A percentile compares a stretch with the other conserved stretches of the same genome.
phyloP scores from a whole-genome alignment of 768 basidiomycete species.

The Pulveroboletus frians region DNA sequence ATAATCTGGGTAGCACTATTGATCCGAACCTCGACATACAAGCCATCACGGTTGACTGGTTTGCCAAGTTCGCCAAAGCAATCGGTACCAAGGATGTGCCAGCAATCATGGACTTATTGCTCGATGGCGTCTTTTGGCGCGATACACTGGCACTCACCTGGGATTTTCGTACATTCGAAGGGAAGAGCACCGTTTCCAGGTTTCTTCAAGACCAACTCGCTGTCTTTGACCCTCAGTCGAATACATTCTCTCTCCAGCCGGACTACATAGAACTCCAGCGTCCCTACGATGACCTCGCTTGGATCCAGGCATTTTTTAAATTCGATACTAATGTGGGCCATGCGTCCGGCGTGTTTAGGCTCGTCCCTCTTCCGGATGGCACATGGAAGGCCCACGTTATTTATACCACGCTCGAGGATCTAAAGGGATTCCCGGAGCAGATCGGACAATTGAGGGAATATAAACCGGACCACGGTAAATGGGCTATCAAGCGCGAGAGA shows the following conservation, averaged over 20 bases:
- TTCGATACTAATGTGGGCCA: slow-evolving; percentile 40
- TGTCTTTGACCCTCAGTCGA: slow-evolving; percentile 13
- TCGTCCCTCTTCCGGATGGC: slow-evolving; percentile 39
- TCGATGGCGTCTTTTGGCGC: slow-evolving; percentile 46
- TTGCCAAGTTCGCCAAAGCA: slow-evolving; percentile 34
- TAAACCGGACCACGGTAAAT: slow-evolving; percentile 33
- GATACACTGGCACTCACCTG: slow-evolving; percentile 60
- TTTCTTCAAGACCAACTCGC: slow-evolving; percentile 47
- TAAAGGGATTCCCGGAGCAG: slow-evolving; percentile 42
- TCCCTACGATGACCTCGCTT: slow-evolving; percentile 35
- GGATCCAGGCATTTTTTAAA: slow-evolving; percentile 41
- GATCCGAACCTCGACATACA: slow-evolving; percentile 33
- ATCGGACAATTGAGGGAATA: slow-evolving; percentile 41
- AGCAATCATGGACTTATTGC: slow-evolving; percentile 31
- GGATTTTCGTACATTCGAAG: slow-evolving; percentile 56
- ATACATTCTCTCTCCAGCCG: slow-evolving; percentile 22
- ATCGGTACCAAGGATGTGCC: slow-evolving; percentile 32
- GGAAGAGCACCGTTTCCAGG: slow-evolving; percentile 33
- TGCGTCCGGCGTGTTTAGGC: slow-evolving; percentile 41
- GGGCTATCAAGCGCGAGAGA: slow-evolving; percentile 25
- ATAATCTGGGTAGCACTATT: slow-evolving; percentile 18
- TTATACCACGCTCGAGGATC: slow-evolving; percentile 48
- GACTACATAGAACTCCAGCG: slow-evolving; percentile 18
- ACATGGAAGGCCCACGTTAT: slow-evolving; percentile 45
- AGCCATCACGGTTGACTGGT: slow-evolving; percentile 38